phyloP scores from a whole-genome alignment of 2,329 filamentous ascomycete genomes.

The Arachnomyces sp. region DNA sequence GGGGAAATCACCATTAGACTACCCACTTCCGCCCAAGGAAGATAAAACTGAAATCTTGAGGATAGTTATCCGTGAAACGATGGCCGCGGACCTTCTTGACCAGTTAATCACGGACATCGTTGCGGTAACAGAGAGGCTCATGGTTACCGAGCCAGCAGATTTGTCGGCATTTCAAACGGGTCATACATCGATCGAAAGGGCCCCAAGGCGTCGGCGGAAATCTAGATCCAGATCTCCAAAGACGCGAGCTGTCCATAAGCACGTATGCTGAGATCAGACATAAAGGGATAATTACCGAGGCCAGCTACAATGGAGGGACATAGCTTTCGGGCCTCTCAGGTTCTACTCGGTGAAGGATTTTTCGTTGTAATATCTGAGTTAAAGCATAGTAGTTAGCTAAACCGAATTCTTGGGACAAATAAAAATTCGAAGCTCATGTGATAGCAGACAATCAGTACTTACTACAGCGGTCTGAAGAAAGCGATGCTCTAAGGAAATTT shows the following conservation, averaged over 20 bases:
- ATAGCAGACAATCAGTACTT: too few relatives aligned
- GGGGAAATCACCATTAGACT: slow-evolving; percentile 37
- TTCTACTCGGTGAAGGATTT: background rate
- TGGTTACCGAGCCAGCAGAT: slow-evolving; percentile 47
- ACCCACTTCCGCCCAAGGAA: slow-evolving; percentile 56
- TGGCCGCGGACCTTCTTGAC: slow-evolving; percentile 62
- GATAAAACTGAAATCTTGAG: slow-evolving; percentile 58
- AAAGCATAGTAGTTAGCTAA: background rate
- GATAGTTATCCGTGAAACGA: slow-evolving; percentile 59
- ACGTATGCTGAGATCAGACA: slow-evolving; percentile 14
- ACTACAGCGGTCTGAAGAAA: too few relatives aligned
- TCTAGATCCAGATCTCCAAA: slow-evolving; percentile 1
- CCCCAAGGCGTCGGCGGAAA: background rate
- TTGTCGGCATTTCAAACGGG: slow-evolving; percentile 42
- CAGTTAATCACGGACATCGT: slow-evolving; percentile 55
- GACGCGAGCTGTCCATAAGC: slow-evolving; percentile 11
- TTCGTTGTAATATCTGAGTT: background rate
- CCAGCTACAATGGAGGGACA: background rate
- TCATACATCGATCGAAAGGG: slow-evolving; percentile 34
- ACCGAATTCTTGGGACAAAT: background rate
- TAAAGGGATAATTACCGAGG: slow-evolving; percentile 1
- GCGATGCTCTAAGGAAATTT: too few relatives aligned
- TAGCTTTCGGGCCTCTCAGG: too few relatives aligned
- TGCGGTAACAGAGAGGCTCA: slow-evolving; percentile 53
- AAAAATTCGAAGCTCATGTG: too few relatives aligned